Base-by-base conservation (phyloP, 805 yeast species). In the Yamadazyma paraphyllophila region DNA sequence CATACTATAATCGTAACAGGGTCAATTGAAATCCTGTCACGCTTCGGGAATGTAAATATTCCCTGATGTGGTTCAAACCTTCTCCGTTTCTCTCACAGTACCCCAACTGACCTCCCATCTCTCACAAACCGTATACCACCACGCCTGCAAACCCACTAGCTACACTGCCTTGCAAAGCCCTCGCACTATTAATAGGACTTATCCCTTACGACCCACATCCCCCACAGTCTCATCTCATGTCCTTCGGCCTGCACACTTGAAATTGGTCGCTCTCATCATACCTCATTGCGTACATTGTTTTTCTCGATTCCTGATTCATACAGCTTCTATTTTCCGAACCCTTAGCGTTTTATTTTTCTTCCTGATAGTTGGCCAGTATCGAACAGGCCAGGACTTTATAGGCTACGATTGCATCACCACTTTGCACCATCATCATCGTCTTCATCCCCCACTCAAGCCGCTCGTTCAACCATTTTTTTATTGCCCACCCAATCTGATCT, bases 301-400 rank as follows among this genome's bases (percentile, higher is more conserved):
- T 40, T 24, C 25, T 33, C 37, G 32, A 41, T 41, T 34, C 39
- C 44, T 13, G 34, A 41, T 41, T 34, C 44, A 41, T 34, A 40
- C 25, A 14, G 14, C 16, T 41, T 24, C 37, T 40, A 16, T 32
- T 40, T 32, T 39, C 32, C 31, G 26, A 39, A 33, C 37, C 43
- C 33, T 31, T 39, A 4, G 17, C 13, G 14, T 13, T 24, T 14
- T 39, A 29, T 14, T 29, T 39, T 15, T 20, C 10, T 7, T 26
- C 16, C 16, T 39, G 24, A 20, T 20, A 20, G 24, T 6, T 20
- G 24, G 24, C 24, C 24, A 20, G 24, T 20, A 20, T 6, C 6
- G 6, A 20, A 3, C 24, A 20, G 24, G 24, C 24, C 24, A 20
- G 24, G 15, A 24, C n/a, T 15, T 16, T 15, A n/a, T n/a, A n/a